Base-by-base conservation (phyloP, 805 yeast species). In the Dipodascopsis uninucleata region DNA sequence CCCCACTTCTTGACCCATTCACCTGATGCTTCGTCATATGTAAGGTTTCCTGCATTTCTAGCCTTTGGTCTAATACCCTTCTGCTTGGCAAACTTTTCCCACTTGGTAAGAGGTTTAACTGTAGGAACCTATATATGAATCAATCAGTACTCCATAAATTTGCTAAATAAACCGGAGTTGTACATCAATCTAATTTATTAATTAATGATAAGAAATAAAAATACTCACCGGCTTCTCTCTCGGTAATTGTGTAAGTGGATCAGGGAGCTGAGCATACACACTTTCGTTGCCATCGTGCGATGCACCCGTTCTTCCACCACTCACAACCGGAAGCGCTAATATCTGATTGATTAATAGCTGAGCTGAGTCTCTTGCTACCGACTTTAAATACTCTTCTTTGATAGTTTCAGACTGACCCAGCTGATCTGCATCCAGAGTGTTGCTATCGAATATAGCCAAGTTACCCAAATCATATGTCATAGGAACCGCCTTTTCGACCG, bases 1-100 rank as follows among this genome's bases (percentile, higher is more conserved):
- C 99, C 99, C 98, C 98, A 93, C 68, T 88, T 90, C 59, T 95
- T 90, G 50, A 83, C 96, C 98, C 98, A 93, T 68, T 88, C 89
- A 40, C 90, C 89, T 24, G 77, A 69, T 25, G 77, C 93, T 66
- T 93, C 97, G 66, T 93, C 96, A 59, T 71, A 93, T 1, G 85
- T 87, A 77, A 82, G 72, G 69, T 86, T 93, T 36, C 95, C 96
- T 23, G 85, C 81, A 65, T 82, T 88, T 16, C 56, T 49, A 49
- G 85, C 85, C 74, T 85, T 89, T 69, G 94, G 77, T 68, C 83
- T 74, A 64, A 93, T 93, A 61, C 97, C 97, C 71, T 93, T 93
- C 75, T 79, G 85, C 48, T 84, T 84, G 54, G 99, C 99, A 72
- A 93, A 93, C 62, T 77, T 76, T 70, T 93, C 96, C 99, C 99